Evolutionary conservation across 768 basidiomycete genomes (phyloP).

Genomic region (Auricularia cornea): DNA sequence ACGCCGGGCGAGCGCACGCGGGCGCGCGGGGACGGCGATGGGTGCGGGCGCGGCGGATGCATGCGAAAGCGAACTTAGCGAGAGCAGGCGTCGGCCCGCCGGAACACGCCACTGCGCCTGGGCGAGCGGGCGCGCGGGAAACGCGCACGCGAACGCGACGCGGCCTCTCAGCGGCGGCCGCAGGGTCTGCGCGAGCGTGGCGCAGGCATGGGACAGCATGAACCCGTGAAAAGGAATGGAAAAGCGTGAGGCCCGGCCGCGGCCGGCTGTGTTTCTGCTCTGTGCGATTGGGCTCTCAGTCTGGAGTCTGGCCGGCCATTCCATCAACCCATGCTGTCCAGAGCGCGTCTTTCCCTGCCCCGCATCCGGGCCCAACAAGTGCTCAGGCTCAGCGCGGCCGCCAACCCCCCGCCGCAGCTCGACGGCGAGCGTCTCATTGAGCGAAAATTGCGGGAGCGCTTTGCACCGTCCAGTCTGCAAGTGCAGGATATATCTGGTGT

Average conservation of each 20-base stretch:
- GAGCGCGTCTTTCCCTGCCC: neutral
- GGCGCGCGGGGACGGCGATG: neutral
- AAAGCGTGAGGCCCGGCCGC: neutral
- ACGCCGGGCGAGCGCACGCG: neutral
- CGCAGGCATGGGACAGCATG: neutral
- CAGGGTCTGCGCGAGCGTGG: neutral
- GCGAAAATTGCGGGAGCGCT: slow-evolving; percentile 61
- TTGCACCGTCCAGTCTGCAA: slow-evolving; percentile 70
- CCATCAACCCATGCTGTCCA: neutral
- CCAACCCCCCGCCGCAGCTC: slow-evolving; percentile 15
- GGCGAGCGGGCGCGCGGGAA: neutral
- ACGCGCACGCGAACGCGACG: neutral
- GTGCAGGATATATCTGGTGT: slow-evolving; percentile 95
- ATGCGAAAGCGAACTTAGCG: too few species aligned
- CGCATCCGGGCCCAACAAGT: neutral
- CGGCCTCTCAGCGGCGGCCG: neutral
- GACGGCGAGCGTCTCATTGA: slow-evolving; percentile 64
- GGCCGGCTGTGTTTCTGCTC: neutral
- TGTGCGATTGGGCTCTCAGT: too few species aligned
- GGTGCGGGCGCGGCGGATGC: neutral
- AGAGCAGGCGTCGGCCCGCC: neutral
- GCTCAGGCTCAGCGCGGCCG: slow-evolving; percentile 1
- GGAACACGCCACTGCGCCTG: neutral
- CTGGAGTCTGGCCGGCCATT: neutral
- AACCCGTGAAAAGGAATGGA: neutral